Base-by-base conservation (phyloP, 805 yeast genomes). In the Zygoascus bituminiphila region DNA sequence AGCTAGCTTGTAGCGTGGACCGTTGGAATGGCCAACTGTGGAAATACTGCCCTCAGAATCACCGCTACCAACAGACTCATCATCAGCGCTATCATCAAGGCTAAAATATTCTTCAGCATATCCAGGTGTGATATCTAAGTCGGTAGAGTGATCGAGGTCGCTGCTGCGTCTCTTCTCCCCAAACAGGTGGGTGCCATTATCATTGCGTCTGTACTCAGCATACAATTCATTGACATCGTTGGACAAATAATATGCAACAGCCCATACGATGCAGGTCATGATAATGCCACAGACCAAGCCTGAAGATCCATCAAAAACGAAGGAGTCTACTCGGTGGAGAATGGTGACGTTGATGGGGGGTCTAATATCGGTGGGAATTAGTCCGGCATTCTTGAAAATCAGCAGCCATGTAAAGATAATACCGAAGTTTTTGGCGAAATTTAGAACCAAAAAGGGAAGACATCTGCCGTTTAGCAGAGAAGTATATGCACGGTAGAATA, bases 291-390 rank as follows among this genome's bases (percentile, higher is more conserved):
- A 48, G 22, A 44, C 8, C 5, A 48, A 15, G 10, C 57, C 52
- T 8, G 51, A 61, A 20, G 54, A 49, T 46, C 63, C 65, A 15
- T 57, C 47, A 31, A 62, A 57, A 33, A 67, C 1, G 14, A 49
- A n/a, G 15, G 21, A 51, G 56, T 70, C 87, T 54, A 65, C 54
- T 45, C 68, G 63, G 50, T 68, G 70, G 10, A 75, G 69, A 19
- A 76, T 56, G 47, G 73, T 67, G 42, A 76, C 77, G 57, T 73
- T 72, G 52, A 79, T 77, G 9, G 57, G 49, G 0, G 86, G 87
- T 51, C 86, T 67, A 54, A 73, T 68, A 4, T 63, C 64, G 23
- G 66, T 70, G 7, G 88, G 85, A 36, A 78, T 77, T 2, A 67
- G 36, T 1, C 78, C 79, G 1, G 56, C 55, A 38, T 49, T 46